phyloP scores from a whole-genome alignment of 129 eudicot genomes.

The Artemisia annua region DNA sequence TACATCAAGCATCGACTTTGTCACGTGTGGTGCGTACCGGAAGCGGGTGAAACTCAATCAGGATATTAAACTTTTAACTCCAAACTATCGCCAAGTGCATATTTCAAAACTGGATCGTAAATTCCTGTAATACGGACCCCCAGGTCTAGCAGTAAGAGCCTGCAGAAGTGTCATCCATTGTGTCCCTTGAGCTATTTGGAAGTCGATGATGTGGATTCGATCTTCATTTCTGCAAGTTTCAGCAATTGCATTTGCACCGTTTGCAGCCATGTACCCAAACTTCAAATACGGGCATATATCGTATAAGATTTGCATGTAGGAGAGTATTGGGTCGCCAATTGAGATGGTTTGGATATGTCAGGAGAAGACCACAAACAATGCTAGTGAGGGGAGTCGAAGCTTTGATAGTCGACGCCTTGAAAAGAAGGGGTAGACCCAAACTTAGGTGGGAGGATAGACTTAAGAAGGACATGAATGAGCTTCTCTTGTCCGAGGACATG shows the following conservation, averaged over 20 bases:
- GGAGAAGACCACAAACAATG: too few species aligned
- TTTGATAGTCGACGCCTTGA: too few species aligned
- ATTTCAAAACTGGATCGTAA: slow-evolving; percentile 74
- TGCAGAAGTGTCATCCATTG: slow-evolving; percentile 93
- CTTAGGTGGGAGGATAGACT: too few species aligned
- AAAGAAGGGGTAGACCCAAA: too few species aligned
- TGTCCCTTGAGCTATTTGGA: slow-evolving; percentile 85
- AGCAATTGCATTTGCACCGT: slow-evolving; percentile 88
- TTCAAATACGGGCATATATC: slow-evolving; percentile 88
- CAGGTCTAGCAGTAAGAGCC: slow-evolving; percentile 89
- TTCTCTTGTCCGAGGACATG: too few species aligned
- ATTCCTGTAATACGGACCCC: slow-evolving; percentile 94
- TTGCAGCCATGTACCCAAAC: slow-evolving; percentile 96
- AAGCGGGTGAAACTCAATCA: slow-evolving; percentile 70
- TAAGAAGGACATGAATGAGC: too few species aligned
- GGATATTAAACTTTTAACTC: slow-evolving; percentile 64
- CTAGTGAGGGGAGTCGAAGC: too few species aligned
- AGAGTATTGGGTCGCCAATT: too few species aligned
- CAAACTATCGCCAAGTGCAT: slow-evolving; percentile 76
- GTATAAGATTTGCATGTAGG: slow-evolving; percentile 85
- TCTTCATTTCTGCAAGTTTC: slow-evolving; percentile 88
- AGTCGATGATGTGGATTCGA: slow-evolving; percentile 81
- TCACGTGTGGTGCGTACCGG: slow-evolving; percentile 71
- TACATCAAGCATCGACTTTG: slow-evolving; percentile 65
- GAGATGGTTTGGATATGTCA: too few species aligned